Base-by-base conservation (phyloP, 306 rosid species). In the Cotoneaster glaucophyllus region DNA sequence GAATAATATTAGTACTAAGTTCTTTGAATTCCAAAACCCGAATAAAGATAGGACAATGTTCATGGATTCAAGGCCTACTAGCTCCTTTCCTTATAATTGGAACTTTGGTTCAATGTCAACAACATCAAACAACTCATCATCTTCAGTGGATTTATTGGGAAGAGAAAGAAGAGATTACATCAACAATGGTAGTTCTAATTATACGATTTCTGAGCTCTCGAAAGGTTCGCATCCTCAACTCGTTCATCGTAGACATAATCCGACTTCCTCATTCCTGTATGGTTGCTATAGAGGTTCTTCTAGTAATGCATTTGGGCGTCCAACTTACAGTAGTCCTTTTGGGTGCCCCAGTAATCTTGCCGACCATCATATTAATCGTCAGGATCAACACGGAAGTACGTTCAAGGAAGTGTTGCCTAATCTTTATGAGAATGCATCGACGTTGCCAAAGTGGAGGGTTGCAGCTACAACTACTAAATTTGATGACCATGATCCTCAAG, bases 31-130 rank as follows among this genome's bases (percentile, higher is more conserved):
- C 77, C 76, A 74, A 17, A 85, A 62, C 74, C 70, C 76, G 6
- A 71, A 65, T 8, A 83, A 84, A 39, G 79, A 70, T 59, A 82
- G 78, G 70, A 31, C 64, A 67, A 52, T 48, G 29, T 59, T 32
- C 21, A 58, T 70, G 50, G 83, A 78, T 59, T 70, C 79, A 64
- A 69, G 69, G 48, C 77, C 73, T 29, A 65, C 84, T 54, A 68
- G 61, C 76, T 78, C 79, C 74, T 66, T 80, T 41, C 81, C 80
- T 61, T 85, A 83, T 48, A 82, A 86, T 72, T 91, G 94, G 97
- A 91, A 87, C 84, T 91, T 91, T 57, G 77, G 85, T 37, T 75
- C 93, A 15, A 5, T 37, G 44, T 15, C 39, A 63, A 58, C 84
- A 31, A 52, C 45, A 73, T 5, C 63, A n/a, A 31, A 52, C 39